Base-by-base conservation (phyloP, 2,329 filamentous ascomycete species). In the Acarospora socialis region DNA sequence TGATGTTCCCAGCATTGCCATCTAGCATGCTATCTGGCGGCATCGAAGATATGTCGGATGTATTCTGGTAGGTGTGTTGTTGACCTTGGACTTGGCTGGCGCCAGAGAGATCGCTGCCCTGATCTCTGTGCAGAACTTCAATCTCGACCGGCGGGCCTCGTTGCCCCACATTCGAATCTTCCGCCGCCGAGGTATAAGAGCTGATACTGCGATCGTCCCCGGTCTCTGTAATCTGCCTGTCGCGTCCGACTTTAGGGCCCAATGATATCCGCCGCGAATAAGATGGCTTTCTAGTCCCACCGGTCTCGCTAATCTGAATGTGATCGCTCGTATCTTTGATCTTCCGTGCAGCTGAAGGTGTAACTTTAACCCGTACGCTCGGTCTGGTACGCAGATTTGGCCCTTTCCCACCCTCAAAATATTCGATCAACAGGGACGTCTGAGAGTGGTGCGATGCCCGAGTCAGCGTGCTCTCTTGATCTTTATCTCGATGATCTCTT, bases 351-450 rank as follows among this genome's bases (percentile, higher is more conserved):
- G 66, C 66, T 22, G 80, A 83, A 9, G 86, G 86, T 9, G 82
- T 92, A 40, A 93, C 69, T 44, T 76, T 70, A 33, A 82, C 77
- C 45, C 77, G 63, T 33, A 94, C 82, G 52, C 83, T 92, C 8
- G 86, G 84, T 45, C 80, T 76, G 46, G 79, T 77, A 45, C 73
- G 69, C 20, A 64, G 60, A 48, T 59, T 66, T 48, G 57, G 43
- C 35, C 45, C 65, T 54, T 81, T 86, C 41, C 77, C 73, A 44
- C 75, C 81, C 59, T 93, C 86, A 49, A 92, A 94, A 57, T 92
- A 93, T 59, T 94, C 86, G 48, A 94, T 94, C 47, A 94, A 66
- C 43, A 94, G 66, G 35, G 82, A 92, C 21, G 86, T 92, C 60
- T 92, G 84, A 27, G 82, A 92, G 46, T 71, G 57, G 26, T 69